A percentile compares a stretch with the other conserved stretches of the same genome.
These are phyloP conservation scores for Tolypocladium guangdongense DNA, from an alignment of 2,329 filamentous ascomycete species.

Conservation along the genomic window DNA sequence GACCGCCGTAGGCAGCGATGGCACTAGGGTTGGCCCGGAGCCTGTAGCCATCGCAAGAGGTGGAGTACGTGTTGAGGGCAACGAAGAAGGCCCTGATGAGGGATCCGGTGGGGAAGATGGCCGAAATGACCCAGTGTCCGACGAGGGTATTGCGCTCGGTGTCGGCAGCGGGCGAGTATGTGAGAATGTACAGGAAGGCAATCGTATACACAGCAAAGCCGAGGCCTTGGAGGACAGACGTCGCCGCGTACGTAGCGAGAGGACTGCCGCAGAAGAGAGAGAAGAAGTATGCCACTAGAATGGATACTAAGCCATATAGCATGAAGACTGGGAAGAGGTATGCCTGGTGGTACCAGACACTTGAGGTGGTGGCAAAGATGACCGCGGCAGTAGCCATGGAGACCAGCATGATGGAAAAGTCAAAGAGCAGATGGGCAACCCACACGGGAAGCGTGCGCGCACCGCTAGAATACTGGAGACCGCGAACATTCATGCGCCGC, in stretches of 20 bases:
- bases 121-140: slow-evolving; percentile 64
- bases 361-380: slow-evolving; percentile 55
- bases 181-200: slow-evolving; percentile 60
- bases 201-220: slow-evolving; percentile 63
- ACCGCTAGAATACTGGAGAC: slow-evolving; percentile 85
- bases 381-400: slow-evolving; percentile 55
- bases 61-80: slow-evolving; percentile 71
- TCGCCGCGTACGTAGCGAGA: slow-evolving; percentile 73
- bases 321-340: slow-evolving; percentile 76
- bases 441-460: slow-evolving; percentile 74
- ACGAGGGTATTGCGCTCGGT: slow-evolving; percentile 58
- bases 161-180: slow-evolving; percentile 57
- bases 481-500: slow-evolving; percentile 65
- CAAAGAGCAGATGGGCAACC: slow-evolving; percentile 72
- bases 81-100: slow-evolving; percentile 65
- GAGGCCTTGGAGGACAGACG: slow-evolving; percentile 64
- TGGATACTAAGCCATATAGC: slow-evolving; percentile 71
- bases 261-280: slow-evolving; percentile 73
- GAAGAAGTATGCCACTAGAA: slow-evolving; percentile 66
- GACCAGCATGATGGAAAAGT: slow-evolving; percentile 61
- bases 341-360: slow-evolving; percentile 65
- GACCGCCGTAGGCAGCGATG: slow-evolving; percentile 68
- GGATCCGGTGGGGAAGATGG: slow-evolving; percentile 67
- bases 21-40: slow-evolving; percentile 58
- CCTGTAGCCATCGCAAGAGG: slow-evolving; percentile 55